phyloP scores from a whole-genome alignment of 306 rosid genomes.

The Rubus parviflorus region DNA sequence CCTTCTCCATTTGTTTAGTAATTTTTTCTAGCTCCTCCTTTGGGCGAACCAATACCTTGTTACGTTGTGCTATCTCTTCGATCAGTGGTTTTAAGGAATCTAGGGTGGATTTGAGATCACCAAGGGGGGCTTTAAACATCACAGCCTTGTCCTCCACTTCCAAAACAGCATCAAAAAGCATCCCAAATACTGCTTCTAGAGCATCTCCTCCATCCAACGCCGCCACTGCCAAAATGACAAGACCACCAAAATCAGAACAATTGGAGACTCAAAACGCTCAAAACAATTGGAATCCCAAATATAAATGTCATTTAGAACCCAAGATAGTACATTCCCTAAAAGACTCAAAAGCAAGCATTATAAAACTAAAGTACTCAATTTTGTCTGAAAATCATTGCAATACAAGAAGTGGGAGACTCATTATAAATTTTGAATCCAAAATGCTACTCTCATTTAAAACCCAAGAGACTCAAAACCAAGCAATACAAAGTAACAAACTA shows the following conservation, averaged over 20 bases:
- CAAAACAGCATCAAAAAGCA: neutral
- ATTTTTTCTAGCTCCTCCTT: neutral
- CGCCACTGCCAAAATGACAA: neutral
- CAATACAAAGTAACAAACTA: neutral
- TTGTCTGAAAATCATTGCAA: neutral
- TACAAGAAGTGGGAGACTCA: no score
- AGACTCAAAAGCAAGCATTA: neutral
- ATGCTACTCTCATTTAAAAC: neutral
- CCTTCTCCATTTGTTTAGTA: neutral
- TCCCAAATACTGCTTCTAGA: neutral
- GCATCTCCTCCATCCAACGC: neutral
- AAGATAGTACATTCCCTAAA: neutral
- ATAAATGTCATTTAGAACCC: neutral
- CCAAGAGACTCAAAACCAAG: neutral
- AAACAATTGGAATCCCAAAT: no score
- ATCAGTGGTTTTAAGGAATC: neutral
- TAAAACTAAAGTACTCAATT: neutral
- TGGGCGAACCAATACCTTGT: neutral
- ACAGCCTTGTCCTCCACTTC: neutral
- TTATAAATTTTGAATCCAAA: neutral
- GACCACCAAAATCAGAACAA: neutral
- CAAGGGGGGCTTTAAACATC: slow-evolving; percentile 5
- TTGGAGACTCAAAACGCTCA: neutral
- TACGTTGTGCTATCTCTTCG: neutral
- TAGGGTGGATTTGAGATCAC: neutral